These are phyloP conservation scores for Xylaria telfairii DNA, from an alignment of 495 filamentous ascomycete species.

Conservation along the genomic window DNA sequence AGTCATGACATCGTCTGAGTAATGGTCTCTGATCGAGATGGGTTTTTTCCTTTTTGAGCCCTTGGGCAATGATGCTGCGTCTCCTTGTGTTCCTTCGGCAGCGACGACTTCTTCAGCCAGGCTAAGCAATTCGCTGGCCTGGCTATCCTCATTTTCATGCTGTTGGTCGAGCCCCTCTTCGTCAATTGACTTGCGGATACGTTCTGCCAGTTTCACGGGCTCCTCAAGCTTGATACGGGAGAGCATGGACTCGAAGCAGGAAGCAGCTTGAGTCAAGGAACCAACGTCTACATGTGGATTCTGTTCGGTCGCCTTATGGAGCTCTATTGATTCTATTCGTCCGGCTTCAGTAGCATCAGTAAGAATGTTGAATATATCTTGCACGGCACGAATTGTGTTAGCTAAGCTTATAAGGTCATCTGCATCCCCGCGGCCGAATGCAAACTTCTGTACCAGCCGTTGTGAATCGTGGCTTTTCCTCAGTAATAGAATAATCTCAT, in stretches of 20 bases:
- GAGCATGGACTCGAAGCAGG: slow-evolving; percentile 60
- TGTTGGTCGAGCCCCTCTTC: slow-evolving; percentile 86
- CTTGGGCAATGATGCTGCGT: slow-evolving; percentile 50
- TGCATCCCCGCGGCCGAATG: slow-evolving; percentile 88
- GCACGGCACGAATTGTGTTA: slow-evolving; percentile 78
- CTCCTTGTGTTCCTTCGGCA: slow-evolving; percentile 59
- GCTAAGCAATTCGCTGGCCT: slow-evolving; percentile 69
- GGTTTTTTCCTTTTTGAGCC: slow-evolving; percentile 47
- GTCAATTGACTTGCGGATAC: slow-evolving; percentile 81
- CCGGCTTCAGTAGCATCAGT: not conserved
- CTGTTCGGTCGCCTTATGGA: not conserved
- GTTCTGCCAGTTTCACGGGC: slow-evolving; percentile 69
- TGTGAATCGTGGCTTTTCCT: slow-evolving; percentile 83
- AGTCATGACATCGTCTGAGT: slow-evolving; percentile 60
- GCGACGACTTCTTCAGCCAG: slow-evolving; percentile 71
- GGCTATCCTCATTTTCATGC: slow-evolving; percentile 75
- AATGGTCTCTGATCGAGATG: slow-evolving; percentile 53
- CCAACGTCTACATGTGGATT: not conserved
- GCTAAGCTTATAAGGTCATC: slow-evolving; percentile 88
- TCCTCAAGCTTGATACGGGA: slow-evolving; percentile 70
- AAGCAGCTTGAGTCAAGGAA: not conserved
- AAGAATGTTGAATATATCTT: slow-evolving; percentile 62
- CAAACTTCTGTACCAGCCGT: slow-evolving; percentile 90
- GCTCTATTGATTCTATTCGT: not conserved
- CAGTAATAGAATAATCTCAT: slow-evolving; percentile 70